phyloP scores from a whole-genome alignment of 2,329 filamentous ascomycete species.

The Herpotrichia juniperi region DNA sequence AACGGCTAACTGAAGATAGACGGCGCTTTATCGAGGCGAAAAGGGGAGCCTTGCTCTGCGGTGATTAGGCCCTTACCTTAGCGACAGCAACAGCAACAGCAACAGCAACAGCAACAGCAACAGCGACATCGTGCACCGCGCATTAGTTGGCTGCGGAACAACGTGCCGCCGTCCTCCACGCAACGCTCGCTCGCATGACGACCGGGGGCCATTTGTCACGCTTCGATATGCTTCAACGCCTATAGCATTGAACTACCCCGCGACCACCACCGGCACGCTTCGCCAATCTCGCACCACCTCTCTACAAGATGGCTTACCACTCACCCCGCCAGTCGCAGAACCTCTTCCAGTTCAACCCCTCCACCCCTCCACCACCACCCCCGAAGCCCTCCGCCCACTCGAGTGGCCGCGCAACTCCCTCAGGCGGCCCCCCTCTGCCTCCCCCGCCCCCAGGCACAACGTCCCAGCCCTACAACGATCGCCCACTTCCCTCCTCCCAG shows the following conservation, averaged over 20 bases:
- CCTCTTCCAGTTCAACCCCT: conserved; percentile 49
- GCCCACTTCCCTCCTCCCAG: conserved; percentile 21
- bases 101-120: no score
- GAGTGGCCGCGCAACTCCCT: conserved; percentile 49
- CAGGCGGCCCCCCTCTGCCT: conserved; percentile 51
- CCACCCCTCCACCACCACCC: conserved; percentile 56
- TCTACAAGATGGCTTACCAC: conserved; percentile 41
- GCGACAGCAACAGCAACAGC: no score
- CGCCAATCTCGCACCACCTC: not conserved
- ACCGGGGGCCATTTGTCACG: not conserved
- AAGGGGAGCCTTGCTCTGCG: not conserved
- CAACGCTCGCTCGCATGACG: not conserved
- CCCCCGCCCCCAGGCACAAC: conserved; percentile 49
- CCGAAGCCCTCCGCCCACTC: conserved; percentile 51
- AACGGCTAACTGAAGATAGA: not conserved
- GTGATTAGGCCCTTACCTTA: not conserved
- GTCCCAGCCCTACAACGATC: conserved; percentile 26
- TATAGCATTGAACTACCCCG: not conserved
- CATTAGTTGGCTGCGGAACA: conserved; percentile 1
- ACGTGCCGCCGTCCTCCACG: not conserved
- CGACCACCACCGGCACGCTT: not conserved
- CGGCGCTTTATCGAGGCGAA: not conserved
- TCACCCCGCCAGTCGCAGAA: conserved; percentile 46
- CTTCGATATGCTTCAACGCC: not conserved
- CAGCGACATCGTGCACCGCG: not conserved